Base-by-base conservation (phyloP, 2,329 filamentous ascomycete genomes). In the Plenodomus lindquistii region DNA sequence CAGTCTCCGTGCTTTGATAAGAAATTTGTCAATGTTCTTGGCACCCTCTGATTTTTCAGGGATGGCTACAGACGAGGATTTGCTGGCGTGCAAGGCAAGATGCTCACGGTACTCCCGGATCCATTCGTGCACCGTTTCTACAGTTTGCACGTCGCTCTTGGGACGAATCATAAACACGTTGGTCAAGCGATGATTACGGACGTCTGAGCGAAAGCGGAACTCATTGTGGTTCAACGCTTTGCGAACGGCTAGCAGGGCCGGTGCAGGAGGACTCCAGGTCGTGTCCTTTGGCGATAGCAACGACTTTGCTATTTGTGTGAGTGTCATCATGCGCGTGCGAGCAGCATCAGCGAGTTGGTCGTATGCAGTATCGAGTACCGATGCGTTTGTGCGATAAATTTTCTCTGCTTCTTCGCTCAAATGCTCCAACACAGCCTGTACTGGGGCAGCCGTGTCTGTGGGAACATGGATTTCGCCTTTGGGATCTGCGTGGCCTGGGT, bases 211-310 rank as follows among this genome's bases (percentile, higher is more conserved):
- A 63, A 91, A 89, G 21, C 78, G 82, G 44, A 84, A 77, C 8
- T 85, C 83, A 50, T 85, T 80, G 35, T 79, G 76, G 19, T 79
- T 68, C 7, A 93, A 66, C 8, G 85, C 81, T 46, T 82, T 82
- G 57, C 91, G 86, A 6, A 91, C 83, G 3, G 89, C 88, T 60
- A 90, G 88, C 4, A 91, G 71, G 8, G 80, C 78, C 21, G 77
- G 78, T 55, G 63, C 48, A 1, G 63, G 55, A 0, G 78, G 72
- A 11, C 52, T 54, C 57, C 60, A 69, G 2, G 38, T 18, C 2
- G 49, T 37, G 38, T 65, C 57, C 3, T 45, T 38, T 3, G 42
- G 56, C 11, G 62, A 60, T 46, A 77, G 65, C 19, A 82, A 60
- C 7, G 63, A 71, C 27, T 71, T 67, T 1, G 79, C 74, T 37